Evolutionary conservation across 2,329 filamentous ascomycete genomes (phyloP), one percentile per base, ranked within the genome.

Genomic region (Karstenula rhodostoma): DNA sequence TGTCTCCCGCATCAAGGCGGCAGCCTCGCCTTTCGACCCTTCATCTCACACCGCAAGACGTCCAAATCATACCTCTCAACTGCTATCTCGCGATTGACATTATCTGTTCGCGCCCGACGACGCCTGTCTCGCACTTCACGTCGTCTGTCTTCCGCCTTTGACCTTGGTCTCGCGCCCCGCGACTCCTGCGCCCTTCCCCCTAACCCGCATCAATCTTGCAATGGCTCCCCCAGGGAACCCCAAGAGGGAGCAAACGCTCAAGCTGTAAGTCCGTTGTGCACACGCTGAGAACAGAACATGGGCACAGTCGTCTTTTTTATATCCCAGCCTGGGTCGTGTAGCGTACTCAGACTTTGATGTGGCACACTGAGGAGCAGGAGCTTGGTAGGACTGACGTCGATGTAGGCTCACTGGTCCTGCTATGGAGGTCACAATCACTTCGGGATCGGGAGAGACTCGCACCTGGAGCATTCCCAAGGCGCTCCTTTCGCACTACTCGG

Each of bases 391-490:
- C 4, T 29, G 27, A 29, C 8, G 27, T 8, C 8, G 4, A 8
- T 29, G 8, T 8, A 40, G 44, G 8, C 43, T 43, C 1, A 42
- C 27, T 9, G 35, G 27, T 9, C 22, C 46, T n/a, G n/a, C 46
- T 9, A 56, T 51, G 17, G 22, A 29, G 49, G 55, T 57, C 46
- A 49, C 2, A 9, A 49, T 47, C 23, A 40, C 25, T 35, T 32
- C 51, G 10, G 23, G 49, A 15, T 9, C 10, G 12, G 32, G 46
- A 15, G 33, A 50, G 3, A 3, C 29, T 2, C 32, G 17, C 6
- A 43, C 33, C 1, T 57, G 55, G 55, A 15, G 15, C n/a, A 9
- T 50, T 2, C 23, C 44, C n/a, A 57, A 50, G 23, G 46, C 44
- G 3, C 33, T 29, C 10, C 35, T 50, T n/a, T 40, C 22, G 19